Evolutionary conservation across 169 alveolate genomes (phyloP), one percentile per base, ranked within the genome.

Genomic region (Eimeria tenella): DNA sequence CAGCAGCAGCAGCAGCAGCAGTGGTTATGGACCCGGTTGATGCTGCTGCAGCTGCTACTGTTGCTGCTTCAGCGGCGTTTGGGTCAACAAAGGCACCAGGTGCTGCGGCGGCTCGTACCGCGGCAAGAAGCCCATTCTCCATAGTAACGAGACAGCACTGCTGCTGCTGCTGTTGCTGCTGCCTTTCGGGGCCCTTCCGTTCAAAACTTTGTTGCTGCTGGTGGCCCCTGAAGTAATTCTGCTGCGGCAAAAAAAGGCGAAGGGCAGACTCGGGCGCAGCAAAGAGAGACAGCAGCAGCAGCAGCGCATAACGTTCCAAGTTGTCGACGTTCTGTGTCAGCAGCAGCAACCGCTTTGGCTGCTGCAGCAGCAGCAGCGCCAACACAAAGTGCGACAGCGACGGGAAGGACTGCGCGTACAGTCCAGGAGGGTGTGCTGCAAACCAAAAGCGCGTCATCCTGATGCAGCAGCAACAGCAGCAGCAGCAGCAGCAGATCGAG

Each of bases 251-350:
- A 23, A 81, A 23, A 5, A 55, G 42, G 55, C 89, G 89, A 1
- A 81, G 89, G 21, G 21, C 52, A 9, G 89, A 81, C 23, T 6
- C 73, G 4, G 92, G 82, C 1, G 92, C 81, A 9, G 92, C 81
- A 4, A 63, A 25, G 4, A 60, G 50, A 4, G 81, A 49, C 31
- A 63, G 68, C 82, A 90, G 82, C 56, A 90, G 73, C 70, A 49
- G 52, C 82, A 60, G 55, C 53, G 94, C 94, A n/a, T 52, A 83
- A 13, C 75, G 83, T 11, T 90, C 90, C 17, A 90, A 52, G 50
- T 83, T 55, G 53, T 90, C 94, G 5, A 90, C 94, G 50, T 90
- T 90, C 83, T 90, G 94, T 17, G 94, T 90, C 21, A 90, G 84
- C 77, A 90, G 90, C 68, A 90, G 90, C 68, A 65, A 56, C 65